Evolutionary conservation across 208 protist species (phyloP).

Genomic region (Plasmodiophora brassicae): DNA sequence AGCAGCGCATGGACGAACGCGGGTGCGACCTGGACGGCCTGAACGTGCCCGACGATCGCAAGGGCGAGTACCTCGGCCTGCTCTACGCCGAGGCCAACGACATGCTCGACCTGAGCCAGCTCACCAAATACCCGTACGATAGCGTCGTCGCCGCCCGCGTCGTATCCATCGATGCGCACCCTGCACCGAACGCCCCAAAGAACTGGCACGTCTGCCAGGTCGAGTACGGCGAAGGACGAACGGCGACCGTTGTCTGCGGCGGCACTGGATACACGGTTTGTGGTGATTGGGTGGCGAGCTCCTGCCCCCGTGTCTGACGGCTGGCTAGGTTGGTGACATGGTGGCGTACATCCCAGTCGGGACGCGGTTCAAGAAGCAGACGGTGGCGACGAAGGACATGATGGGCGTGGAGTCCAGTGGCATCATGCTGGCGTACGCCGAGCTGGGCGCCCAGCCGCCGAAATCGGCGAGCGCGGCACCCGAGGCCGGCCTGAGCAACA

Average conservation of each 20-base stretch:
- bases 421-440: slow-evolving; percentile 44
- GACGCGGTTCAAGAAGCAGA: slow-evolving; percentile 35
- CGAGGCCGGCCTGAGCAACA: slow-evolving; percentile 18
- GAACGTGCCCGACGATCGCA: not conserved
- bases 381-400: slow-evolving; percentile 35
- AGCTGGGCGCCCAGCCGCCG: not conserved
- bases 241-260: slow-evolving; percentile 47
- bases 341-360: slow-evolving; percentile 51
- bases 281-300: not conserved
- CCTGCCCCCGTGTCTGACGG: not conserved
- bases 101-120: slow-evolving; percentile 36
- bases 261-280: slow-evolving; percentile 46
- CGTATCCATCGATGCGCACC: slow-evolving; percentile 42
- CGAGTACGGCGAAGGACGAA: not conserved
- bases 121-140: slow-evolving; percentile 40
- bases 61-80: slow-evolving; percentile 40
- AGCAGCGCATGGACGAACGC: slow-evolving; percentile 34
- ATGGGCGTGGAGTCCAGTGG: slow-evolving; percentile 43
- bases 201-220: slow-evolving; percentile 37
- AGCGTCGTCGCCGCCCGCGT: slow-evolving; percentile 48
- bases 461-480: not conserved
- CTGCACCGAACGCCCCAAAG: slow-evolving; percentile 36
- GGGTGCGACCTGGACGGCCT: slow-evolving; percentile 31
- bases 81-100: slow-evolving; percentile 35
- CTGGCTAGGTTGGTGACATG: slow-evolving; percentile 43